Evolutionary conservation across 768 basidiomycete genomes (phyloP).

Genomic region (Tephrocybe sp.): DNA sequence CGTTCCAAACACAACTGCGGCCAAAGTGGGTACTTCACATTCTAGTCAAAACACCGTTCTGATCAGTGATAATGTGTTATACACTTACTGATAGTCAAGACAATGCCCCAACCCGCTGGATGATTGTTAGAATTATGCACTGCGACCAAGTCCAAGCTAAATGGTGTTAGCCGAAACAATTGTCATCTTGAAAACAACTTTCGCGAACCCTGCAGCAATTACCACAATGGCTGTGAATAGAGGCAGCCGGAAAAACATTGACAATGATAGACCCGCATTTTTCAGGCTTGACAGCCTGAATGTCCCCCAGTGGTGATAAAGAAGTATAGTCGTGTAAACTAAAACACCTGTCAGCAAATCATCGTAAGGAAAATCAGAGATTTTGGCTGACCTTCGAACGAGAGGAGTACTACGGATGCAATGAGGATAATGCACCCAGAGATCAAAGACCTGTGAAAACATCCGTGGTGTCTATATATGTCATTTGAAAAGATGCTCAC

Average conservation of each 20-base stretch:
- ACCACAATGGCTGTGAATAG: constrained; percentile 13
- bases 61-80: no score
- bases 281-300: not conserved
- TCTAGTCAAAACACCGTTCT: no score
- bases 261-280: constrained; percentile 7
- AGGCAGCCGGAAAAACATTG: constrained; percentile 20
- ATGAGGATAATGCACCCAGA: constrained; percentile 9
- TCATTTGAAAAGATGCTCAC: constrained; percentile 5
- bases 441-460: constrained; percentile 3
- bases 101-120: constrained; percentile 9
- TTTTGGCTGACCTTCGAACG: constrained; percentile 15
- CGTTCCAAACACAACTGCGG: constrained; percentile 20
- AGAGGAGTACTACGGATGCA: constrained; percentile 11
- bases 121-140: not conserved
- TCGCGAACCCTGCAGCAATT: constrained; percentile 2
- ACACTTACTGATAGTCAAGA: constrained; percentile 15
- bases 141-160: not conserved
- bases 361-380: not conserved
- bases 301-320: constrained; percentile 14
- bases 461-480: not conserved
- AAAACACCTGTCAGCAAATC: not conserved
- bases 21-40: constrained; percentile 17
- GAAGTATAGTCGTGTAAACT: constrained; percentile 18
- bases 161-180: not conserved
- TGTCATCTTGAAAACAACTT: not conserved